Evolutionary conservation across 345 rosid species (phyloP).

Genomic region (Boechera divaricarpa): DNA sequence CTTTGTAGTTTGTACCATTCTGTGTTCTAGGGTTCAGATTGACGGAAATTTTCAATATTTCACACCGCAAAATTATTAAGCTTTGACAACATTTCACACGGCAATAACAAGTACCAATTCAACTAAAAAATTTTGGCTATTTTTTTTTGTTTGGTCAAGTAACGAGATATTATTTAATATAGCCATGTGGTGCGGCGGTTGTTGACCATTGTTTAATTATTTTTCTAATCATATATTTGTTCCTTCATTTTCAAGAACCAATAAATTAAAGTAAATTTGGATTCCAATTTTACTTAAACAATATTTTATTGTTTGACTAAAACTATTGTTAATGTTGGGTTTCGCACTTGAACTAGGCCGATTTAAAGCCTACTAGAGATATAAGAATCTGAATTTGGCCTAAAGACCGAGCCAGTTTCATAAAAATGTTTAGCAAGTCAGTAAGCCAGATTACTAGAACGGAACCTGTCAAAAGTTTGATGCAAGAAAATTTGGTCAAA

Average conservation of each 20-base stretch:
- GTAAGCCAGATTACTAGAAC: too few species aligned
- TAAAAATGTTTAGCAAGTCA: too few species aligned
- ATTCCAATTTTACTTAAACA: background rate
- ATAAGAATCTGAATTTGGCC: too few species aligned
- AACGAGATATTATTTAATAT: constrained; percentile 17
- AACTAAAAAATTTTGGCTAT: background rate
- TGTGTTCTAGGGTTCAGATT: constrained; percentile 1
- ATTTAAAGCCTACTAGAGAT: too few species aligned
- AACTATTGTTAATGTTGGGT: too few species aligned
- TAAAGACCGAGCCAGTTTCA: too few species aligned
- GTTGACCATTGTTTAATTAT: constrained; percentile 32
- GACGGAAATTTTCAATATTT: constrained; percentile 7
- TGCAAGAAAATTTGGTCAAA: too few species aligned
- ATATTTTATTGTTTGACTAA: too few species aligned
- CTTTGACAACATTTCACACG: constrained; percentile 8
- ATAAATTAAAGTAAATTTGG: background rate
- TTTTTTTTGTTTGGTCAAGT: background rate
- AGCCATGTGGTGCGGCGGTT: constrained; percentile 25
- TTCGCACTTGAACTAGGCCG: too few species aligned
- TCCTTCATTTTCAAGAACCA: background rate
- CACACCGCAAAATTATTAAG: background rate
- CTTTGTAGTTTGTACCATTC: background rate
- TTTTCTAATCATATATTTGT: constrained; percentile 3
- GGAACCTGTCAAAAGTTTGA: too few species aligned
- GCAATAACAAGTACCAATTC: constrained; percentile 12